Conservation (phyloP, 495 filamentous ascomycete genomes). For the Penicillium paradoxum region DNA sequence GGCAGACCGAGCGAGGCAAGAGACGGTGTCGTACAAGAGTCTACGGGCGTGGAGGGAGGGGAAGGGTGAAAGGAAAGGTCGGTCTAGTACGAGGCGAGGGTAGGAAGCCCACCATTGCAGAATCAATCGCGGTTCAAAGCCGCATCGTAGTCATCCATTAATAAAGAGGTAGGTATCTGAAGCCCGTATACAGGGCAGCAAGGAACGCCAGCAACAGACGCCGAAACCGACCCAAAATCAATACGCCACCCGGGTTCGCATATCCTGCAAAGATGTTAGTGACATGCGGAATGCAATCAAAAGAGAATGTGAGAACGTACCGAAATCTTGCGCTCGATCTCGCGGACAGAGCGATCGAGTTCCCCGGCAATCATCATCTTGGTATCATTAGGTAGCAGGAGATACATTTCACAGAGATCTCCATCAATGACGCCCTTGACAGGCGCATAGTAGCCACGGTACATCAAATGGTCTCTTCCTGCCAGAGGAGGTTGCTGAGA, state of each 20-base stretch:
- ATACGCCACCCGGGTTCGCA: conserved; percentile 83
- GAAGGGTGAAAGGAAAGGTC: not conserved
- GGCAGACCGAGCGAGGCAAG: conserved; percentile 53
- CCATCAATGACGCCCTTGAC: conserved; percentile 97
- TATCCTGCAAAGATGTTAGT: conserved; percentile 56
- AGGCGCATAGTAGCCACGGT: conserved; percentile 92
- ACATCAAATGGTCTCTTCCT: conserved; percentile 91
- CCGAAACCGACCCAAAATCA: conserved; percentile 36
- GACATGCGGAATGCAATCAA: conserved; percentile 8
- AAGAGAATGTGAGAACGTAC: conserved; percentile 52
- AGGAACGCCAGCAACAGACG: conserved; percentile 21
- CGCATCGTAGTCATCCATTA: conserved; percentile 22
- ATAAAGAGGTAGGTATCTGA: conserved; percentile 26
- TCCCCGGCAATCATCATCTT: conserved; percentile 94
- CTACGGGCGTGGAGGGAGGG: not conserved
- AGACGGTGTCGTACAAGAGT: conserved; percentile 30
- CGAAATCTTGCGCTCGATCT: conserved; percentile 93
- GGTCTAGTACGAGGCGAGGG: not conserved
- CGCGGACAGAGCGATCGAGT: conserved; percentile 80
- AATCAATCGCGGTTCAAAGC: conserved; percentile 10
- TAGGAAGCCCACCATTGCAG: not conserved
- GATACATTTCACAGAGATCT: conserved; percentile 93
- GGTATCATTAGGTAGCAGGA: conserved; percentile 72
- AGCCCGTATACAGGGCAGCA: conserved; percentile 16
- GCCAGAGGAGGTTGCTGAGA: conserved; percentile 79